Evolutionary conservation across 2,329 filamentous ascomycete species (phyloP).

Genomic region (Sarocladium strictum): DNA sequence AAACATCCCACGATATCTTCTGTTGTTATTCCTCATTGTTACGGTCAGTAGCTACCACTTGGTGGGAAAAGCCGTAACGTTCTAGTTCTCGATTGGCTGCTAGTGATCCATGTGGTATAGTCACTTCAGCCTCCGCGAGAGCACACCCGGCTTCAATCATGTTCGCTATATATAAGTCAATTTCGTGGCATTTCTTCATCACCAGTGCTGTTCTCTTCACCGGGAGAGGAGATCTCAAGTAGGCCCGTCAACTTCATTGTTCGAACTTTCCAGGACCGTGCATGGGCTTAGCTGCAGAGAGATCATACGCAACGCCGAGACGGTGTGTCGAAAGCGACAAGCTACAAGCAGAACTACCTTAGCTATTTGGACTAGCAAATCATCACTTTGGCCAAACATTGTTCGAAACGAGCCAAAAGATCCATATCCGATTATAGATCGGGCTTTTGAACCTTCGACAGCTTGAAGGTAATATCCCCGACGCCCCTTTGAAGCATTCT

Average conservation of each 20-base stretch:
- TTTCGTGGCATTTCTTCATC: constrained; percentile 16
- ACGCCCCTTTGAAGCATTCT: constrained; percentile 10
- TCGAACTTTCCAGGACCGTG: constrained; percentile 20
- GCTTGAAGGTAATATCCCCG: background rate
- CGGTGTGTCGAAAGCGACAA: constrained; percentile 19
- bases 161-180: constrained; percentile 41
- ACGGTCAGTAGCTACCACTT: too few species aligned
- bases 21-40: constrained; percentile 55
- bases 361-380: constrained; percentile 17
- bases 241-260: constrained; percentile 17
- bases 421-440: background rate
- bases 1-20: constrained; percentile 53
- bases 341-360: constrained; percentile 19
- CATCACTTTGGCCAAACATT: constrained; percentile 8
- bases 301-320: constrained; percentile 19
- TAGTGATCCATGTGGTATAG: constrained; percentile 36
- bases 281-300: constrained; percentile 17
- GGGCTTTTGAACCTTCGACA: background rate
- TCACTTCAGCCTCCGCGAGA: constrained; percentile 40
- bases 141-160: constrained; percentile 47
- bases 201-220: constrained; percentile 18
- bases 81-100: constrained; percentile 28
- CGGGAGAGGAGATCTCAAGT: constrained; percentile 19
- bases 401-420: constrained; percentile 4
- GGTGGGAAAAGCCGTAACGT: too few species aligned